phyloP scores from a whole-genome alignment of 2,329 filamentous ascomycete species.

The Penicillium sp. region DNA sequence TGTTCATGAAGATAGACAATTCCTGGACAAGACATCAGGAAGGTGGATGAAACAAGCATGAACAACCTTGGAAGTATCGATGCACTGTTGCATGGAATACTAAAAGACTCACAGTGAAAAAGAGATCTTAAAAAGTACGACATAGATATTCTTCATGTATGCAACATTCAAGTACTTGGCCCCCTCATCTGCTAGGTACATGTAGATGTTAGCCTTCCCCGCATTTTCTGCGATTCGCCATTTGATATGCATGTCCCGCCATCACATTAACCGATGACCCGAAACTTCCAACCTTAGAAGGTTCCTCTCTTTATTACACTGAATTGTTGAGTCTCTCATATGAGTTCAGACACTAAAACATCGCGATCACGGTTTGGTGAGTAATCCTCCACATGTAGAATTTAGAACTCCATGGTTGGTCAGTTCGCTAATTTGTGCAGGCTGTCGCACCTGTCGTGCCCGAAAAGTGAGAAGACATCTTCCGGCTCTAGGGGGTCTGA shows the following conservation, averaged over 20 bases:
- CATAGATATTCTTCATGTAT: no score
- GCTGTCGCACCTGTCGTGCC: conserved; percentile 22
- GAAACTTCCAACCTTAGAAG: neutral
- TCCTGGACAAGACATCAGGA: no score
- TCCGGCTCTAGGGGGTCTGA: neutral
- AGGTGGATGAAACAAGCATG: no score
- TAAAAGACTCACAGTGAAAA: no score
- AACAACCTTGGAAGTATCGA: no score
- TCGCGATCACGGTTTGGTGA: conserved; percentile 22
- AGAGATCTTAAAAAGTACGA: no score
- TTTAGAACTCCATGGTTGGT: neutral
- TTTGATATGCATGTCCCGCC: neutral
- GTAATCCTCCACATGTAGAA: neutral
- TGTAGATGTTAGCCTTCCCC: neutral
- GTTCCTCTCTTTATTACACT: neutral
- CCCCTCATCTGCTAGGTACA: no score
- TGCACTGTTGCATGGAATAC: no score
- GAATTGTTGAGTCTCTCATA: neutral
- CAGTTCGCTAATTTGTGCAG: conserved; percentile 5
- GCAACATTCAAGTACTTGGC: no score
- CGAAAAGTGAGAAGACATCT: conserved; percentile 16
- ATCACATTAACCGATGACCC: neutral
- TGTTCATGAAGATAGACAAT: no score
- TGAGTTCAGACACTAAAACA: conserved; percentile 9
- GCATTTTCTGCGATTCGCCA: conserved; percentile 2